Evolutionary conservation across 768 basidiomycete species (phyloP).

Genomic region (Albatrellus ellisii): DNA sequence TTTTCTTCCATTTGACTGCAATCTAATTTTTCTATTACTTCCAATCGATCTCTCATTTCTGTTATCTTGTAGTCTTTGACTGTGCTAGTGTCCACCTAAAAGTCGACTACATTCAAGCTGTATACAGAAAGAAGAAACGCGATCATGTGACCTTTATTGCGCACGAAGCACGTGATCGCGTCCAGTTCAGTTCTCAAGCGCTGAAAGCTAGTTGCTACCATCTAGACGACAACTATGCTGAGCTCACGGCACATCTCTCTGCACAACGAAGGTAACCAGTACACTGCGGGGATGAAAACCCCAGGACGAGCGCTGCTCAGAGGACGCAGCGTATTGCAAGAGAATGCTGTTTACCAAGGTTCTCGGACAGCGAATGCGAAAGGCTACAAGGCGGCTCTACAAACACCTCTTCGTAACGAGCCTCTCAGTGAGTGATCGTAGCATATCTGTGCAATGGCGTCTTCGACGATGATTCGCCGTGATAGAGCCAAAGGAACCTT

Average conservation of each 20-base stretch:
- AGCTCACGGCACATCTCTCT: slow-evolving; percentile 16
- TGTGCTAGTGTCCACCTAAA: too few relatives aligned
- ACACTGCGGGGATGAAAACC: slow-evolving; percentile 31
- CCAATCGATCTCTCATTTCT: too few relatives aligned
- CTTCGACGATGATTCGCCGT: slow-evolving; percentile 1
- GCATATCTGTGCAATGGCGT: not conserved
- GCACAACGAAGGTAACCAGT: slow-evolving; percentile 15
- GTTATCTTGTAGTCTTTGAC: too few relatives aligned
- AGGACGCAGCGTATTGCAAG: slow-evolving; percentile 27
- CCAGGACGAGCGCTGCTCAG: slow-evolving; percentile 36
- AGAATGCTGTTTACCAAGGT: slow-evolving; percentile 33
- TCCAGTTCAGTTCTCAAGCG: not conserved
- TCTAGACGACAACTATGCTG: slow-evolving; percentile 7
- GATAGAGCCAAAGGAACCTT: slow-evolving; percentile 9
- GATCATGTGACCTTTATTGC: not conserved
- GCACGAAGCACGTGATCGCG: not conserved
- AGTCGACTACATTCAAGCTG: too few relatives aligned
- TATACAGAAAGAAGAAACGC: too few relatives aligned
- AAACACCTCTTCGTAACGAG: slow-evolving; percentile 23
- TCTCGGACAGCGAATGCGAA: slow-evolving; percentile 28
- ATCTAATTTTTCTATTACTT: too few relatives aligned
- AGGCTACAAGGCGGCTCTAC: slow-evolving; percentile 23
- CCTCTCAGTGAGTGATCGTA: slow-evolving; percentile 17
- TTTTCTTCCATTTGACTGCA: too few relatives aligned
- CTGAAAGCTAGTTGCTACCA: too few relatives aligned